Evolutionary conservation across 768 basidiomycete genomes (phyloP).

Genomic region (Hericium coralloides): DNA sequence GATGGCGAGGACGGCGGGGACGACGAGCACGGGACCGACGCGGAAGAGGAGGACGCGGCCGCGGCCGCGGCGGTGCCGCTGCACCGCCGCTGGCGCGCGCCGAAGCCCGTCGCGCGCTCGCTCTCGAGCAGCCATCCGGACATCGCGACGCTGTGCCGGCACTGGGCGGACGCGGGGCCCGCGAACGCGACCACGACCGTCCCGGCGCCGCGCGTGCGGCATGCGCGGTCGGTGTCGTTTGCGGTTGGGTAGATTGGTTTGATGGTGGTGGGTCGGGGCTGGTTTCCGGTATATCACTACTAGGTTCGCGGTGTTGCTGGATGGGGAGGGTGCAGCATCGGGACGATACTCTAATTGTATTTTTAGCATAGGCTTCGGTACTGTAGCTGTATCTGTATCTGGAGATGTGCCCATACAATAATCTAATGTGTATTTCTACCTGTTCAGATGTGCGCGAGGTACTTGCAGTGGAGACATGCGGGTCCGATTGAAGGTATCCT

Average conservation of each 20-base stretch:
- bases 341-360: too few species aligned
- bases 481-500: too few species aligned
- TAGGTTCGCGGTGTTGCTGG: background rate
- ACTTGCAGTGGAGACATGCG: too few species aligned
- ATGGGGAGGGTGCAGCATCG: too few species aligned
- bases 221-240: background rate
- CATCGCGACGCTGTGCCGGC: constrained; percentile 47
- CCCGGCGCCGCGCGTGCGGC: constrained; percentile 21
- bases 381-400: too few species aligned
- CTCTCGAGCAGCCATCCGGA: constrained; percentile 43
- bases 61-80: background rate
- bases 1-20: constrained; percentile 5
- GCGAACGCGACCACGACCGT: constrained; percentile 48
- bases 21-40: background rate
- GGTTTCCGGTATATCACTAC: too few species aligned
- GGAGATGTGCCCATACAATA: too few species aligned
- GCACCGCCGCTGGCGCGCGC: background rate
- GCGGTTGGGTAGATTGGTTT: too few species aligned
- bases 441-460: too few species aligned
- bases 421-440: too few species aligned
- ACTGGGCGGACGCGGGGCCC: constrained; percentile 49
- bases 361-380: too few species aligned
- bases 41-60: background rate
- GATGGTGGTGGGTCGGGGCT: too few species aligned
- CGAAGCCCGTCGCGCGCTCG: constrained; percentile 22